Conservation (phyloP, 805 yeast species). For the Jamesozyma gamospora region DNA sequence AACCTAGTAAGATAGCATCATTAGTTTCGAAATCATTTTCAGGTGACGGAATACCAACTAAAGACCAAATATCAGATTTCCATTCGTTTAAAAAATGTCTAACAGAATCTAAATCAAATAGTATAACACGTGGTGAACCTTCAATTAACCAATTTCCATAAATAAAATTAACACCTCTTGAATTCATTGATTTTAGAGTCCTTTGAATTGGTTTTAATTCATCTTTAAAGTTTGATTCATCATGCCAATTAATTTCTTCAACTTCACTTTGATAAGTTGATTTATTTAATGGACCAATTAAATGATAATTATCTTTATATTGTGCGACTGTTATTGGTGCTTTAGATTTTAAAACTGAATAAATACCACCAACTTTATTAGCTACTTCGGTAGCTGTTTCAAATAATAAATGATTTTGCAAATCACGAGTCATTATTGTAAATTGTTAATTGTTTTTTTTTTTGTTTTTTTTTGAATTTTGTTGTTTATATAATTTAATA, state of each 20-base stretch:
- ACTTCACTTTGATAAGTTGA: conserved; percentile 70
- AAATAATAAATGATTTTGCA: conserved; percentile 75
- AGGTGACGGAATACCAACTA: conserved; percentile 90
- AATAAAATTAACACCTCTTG: conserved; percentile 69
- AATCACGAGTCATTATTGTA: conserved; percentile 60
- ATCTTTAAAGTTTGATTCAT: conserved; percentile 30
- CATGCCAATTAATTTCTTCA: conserved; percentile 57
- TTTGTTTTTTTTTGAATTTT: too few relatives aligned
- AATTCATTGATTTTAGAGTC: conserved; percentile 66
- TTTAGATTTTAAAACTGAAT: conserved; percentile 90
- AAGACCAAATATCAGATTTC: conserved; percentile 87
- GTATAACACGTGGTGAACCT: conserved; percentile 88
- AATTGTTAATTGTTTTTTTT: too few relatives aligned
- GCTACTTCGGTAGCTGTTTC: conserved; percentile 98
- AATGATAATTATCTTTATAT: conserved; percentile 74
- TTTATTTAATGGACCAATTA: conserved; percentile 78
- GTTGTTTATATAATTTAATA: neutral
- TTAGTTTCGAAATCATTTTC: conserved; percentile 79
- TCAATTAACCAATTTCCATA: conserved; percentile 97
- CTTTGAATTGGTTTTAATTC: conserved; percentile 24
- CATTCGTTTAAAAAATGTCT: conserved; percentile 67
- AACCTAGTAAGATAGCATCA: conserved; percentile 87
- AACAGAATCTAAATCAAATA: conserved; percentile 80
- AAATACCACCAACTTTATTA: conserved; percentile 94
- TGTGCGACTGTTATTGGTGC: conserved; percentile 95